phyloP scores from a whole-genome alignment of 306 rosid genomes.

The Trifolium pratense region DNA sequence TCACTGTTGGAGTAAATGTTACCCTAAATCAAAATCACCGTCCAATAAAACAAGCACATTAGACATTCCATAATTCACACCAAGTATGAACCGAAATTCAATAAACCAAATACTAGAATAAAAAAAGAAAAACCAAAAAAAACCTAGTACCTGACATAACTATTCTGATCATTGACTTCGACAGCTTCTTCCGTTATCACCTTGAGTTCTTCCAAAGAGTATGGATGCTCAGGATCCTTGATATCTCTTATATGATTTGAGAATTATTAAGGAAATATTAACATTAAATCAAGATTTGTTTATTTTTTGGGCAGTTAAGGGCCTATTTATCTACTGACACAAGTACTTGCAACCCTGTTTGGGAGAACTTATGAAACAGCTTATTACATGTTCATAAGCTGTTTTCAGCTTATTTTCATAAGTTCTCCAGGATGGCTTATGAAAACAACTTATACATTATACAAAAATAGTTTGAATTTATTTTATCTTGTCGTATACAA shows the following conservation, averaged over 20 bases:
- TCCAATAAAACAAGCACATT: conserved; percentile 18
- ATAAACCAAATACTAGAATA: background rate
- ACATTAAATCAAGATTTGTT: background rate
- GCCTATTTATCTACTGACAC: too few species aligned
- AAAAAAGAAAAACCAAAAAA: background rate
- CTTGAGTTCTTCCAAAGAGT: conserved; percentile 95
- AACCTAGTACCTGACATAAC: conserved; percentile 71
- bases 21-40: conserved; percentile 57
- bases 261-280: conserved; percentile 59
- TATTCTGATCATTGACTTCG: conserved; percentile 72
- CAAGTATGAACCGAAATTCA: background rate
- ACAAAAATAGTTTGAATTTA: too few species aligned
- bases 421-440: background rate
- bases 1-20: conserved; percentile 92
- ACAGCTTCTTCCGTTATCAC: conserved; percentile 88
- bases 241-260: conserved; percentile 88
- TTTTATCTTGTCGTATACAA: too few species aligned
- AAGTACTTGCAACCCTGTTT: too few species aligned
- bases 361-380: background rate
- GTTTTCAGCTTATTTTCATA: too few species aligned
- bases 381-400: background rate
- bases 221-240: conserved; percentile 91
- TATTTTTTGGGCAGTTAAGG: too few species aligned
- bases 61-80: background rate
- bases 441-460: too few species aligned